Evolutionary conservation across 2,329 filamentous ascomycete genomes (phyloP).

Genomic region (Chrysoporthe cubensis): DNA sequence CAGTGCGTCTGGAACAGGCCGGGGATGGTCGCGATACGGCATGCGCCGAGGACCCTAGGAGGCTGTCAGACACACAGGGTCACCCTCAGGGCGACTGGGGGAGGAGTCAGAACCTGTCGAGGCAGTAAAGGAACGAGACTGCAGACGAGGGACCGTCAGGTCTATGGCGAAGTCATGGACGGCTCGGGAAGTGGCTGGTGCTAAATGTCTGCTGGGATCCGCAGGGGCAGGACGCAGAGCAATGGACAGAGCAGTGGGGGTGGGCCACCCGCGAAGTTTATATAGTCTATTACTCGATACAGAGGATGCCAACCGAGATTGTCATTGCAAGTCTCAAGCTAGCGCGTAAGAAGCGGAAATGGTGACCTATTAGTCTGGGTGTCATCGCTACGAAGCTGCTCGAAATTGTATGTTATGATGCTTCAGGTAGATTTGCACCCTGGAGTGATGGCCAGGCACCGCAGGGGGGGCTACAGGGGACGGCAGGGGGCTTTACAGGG

Average conservation of each 20-base stretch:
- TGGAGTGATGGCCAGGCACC: neutral
- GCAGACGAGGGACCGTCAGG: neutral
- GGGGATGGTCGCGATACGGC: neutral
- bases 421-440: neutral
- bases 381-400: constrained; percentile 1
- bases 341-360: constrained; percentile 4
- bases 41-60: neutral
- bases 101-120: neutral
- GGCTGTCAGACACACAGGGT: neutral
- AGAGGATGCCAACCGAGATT: neutral
- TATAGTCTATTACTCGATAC: neutral
- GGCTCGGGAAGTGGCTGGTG: neutral
- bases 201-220: neutral
- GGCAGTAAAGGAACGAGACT: neutral
- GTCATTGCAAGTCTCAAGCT: constrained; percentile 1
- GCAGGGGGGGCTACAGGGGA: neutral
- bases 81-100: neutral
- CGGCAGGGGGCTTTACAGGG: neutral
- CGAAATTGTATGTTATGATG: neutral
- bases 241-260: neutral
- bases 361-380: neutral
- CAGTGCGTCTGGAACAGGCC: too few relatives aligned
- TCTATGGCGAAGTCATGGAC: neutral
- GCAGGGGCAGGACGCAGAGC: too few relatives aligned
- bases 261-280: neutral